Percentiles rank a stretch among this genome's conserved stretches.
Conservation (phyloP, 345 rosid species). For the Lumnitzera littorea region DNA sequence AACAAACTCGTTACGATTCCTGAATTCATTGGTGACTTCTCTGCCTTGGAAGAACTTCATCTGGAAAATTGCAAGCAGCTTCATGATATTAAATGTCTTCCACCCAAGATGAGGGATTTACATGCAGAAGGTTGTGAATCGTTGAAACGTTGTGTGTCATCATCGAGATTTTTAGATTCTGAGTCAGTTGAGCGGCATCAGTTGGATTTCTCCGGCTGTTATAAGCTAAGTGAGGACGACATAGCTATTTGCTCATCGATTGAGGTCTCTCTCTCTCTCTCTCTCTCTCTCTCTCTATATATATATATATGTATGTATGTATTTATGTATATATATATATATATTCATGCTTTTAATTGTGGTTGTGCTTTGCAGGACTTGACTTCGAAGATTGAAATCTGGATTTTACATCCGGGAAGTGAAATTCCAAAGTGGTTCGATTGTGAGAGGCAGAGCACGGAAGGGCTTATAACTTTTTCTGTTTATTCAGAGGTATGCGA, state of each 20-base stretch:
- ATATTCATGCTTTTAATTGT: not conserved
- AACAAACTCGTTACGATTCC: constrained; percentile 11
- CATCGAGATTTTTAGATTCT: not conserved
- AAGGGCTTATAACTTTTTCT: not conserved
- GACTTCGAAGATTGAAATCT: not conserved
- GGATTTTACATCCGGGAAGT: constrained; percentile 4
- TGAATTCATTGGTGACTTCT: not conserved
- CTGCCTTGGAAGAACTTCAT: not conserved
- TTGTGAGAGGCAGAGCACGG: not conserved
- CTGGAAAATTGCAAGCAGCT: constrained; percentile 9
- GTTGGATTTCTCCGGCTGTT: not conserved
- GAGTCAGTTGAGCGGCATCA: not conserved
- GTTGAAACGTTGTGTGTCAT: not conserved
- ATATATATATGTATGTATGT: not conserved
- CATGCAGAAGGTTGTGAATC: not conserved
- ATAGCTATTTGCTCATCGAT: not conserved
- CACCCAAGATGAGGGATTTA: not conserved
- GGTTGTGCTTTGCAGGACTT: not conserved
- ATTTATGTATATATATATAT: not conserved
- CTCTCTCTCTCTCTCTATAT: not conserved
- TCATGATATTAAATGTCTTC: constrained; percentile 3
- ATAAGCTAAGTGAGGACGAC: not conserved
- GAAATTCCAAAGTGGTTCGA: constrained; percentile 5
- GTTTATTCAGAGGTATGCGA: not conserved
- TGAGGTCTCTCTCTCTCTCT: not conserved